phyloP scores from a whole-genome alignment of 805 yeast species.

The Metschnikowia vanudenii region DNA sequence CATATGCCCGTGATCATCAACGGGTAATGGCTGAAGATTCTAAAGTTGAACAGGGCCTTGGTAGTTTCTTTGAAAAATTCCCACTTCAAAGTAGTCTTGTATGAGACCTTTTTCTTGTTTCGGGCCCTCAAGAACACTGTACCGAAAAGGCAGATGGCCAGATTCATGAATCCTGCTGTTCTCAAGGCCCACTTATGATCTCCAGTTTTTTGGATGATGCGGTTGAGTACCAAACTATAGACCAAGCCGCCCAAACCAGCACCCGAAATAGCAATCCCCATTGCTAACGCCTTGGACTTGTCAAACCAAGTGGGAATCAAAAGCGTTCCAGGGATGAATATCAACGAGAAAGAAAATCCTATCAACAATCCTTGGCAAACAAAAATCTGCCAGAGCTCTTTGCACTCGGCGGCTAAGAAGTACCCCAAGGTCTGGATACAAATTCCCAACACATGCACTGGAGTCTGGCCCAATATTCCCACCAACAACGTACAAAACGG shows the following conservation, averaged over 20 bases:
- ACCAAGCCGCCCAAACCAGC: constrained; percentile 52
- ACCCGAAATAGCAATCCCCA: constrained; percentile 50
- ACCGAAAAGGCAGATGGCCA: constrained; percentile 35
- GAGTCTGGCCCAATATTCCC: constrained; percentile 50
- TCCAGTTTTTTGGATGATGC: constrained; percentile 40
- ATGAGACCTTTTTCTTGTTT: constrained; percentile 28
- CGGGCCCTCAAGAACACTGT: constrained; percentile 47
- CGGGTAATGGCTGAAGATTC: constrained; percentile 26
- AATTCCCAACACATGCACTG: constrained; percentile 50
- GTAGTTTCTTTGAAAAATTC: constrained; percentile 23
- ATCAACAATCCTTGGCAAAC: constrained; percentile 66
- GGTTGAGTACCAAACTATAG: constrained; percentile 43
- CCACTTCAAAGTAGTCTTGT: constrained; percentile 24
- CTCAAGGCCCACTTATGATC: constrained; percentile 46
- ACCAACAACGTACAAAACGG: constrained; percentile 46
- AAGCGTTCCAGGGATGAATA: constrained; percentile 58
- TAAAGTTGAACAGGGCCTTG: constrained; percentile 35
- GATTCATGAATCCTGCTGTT: constrained; percentile 34
- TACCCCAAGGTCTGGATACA: constrained; percentile 52
- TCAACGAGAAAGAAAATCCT: constrained; percentile 54
- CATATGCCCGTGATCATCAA: constrained; percentile 29
- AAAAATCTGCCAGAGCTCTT: constrained; percentile 62
- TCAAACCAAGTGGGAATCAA: constrained; percentile 71
- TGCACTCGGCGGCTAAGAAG: constrained; percentile 58
- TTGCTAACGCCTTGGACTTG: constrained; percentile 55